phyloP scores from a whole-genome alignment of 78 protist species.

The Mastigamoeba balamuthi region DNA sequence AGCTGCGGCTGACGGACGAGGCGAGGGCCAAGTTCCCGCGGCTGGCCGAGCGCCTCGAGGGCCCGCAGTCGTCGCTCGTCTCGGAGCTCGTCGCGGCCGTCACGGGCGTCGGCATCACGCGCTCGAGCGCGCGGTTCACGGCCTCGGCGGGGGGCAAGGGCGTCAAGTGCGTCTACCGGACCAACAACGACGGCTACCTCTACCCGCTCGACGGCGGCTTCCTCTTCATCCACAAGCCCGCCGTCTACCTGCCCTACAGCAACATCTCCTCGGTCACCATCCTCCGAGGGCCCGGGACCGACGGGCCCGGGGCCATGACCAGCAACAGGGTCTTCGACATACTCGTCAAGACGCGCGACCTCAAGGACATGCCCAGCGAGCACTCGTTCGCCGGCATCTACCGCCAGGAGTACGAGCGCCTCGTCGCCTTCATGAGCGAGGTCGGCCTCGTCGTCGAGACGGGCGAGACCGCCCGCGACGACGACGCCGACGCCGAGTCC shows the following conservation, averaged over 20 bases:
- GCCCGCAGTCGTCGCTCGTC: not conserved
- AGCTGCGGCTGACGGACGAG: not conserved
- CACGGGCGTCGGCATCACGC: not conserved
- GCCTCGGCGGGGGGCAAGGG: not conserved
- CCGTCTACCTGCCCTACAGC: conserved; percentile 22
- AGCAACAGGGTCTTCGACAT: too few species aligned
- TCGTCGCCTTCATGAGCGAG: too few species aligned
- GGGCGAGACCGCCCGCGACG: too few species aligned
- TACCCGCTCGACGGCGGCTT: conserved; percentile 49
- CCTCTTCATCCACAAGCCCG: conserved; percentile 63
- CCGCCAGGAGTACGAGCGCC: too few species aligned
- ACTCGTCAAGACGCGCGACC: too few species aligned
- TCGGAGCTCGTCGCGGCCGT: not conserved
- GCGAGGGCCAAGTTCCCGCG: not conserved
- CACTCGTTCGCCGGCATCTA: too few species aligned
- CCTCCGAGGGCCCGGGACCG: too few species aligned
- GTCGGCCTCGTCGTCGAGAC: too few species aligned
- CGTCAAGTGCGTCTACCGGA: conserved; percentile 40
- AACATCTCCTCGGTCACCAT: too few species aligned
- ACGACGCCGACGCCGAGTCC: too few species aligned
- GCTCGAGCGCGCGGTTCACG: not conserved
- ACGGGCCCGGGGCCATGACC: too few species aligned
- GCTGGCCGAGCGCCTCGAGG: not conserved
- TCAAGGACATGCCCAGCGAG: too few species aligned
- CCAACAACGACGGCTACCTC: conserved; percentile 47